A percentile compares a stretch with the other conserved stretches of the same genome.
Evolutionary conservation across 352 stramenopile genomes (phyloP).

Genomic region (Peronosclerospora sorghi): DNA sequence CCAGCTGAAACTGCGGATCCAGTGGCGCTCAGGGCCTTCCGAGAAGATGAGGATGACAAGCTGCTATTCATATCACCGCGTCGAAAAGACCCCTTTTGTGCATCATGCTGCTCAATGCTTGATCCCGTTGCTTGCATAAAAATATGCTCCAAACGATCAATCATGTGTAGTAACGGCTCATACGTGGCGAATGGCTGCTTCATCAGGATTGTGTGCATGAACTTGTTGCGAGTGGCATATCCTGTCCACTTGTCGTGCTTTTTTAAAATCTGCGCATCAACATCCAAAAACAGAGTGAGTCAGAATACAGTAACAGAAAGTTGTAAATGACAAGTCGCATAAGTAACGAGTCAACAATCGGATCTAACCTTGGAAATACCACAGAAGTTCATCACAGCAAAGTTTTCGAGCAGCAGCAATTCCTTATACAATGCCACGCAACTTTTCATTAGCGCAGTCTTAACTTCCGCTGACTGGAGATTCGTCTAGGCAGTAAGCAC

Average conservation of each 20-base stretch:
- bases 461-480: conserved; percentile 38
- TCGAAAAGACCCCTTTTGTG: conserved; percentile 33
- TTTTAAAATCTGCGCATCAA: conserved; percentile 59
- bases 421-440: conserved; percentile 83
- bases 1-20: background rate
- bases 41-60: conserved; percentile 18
- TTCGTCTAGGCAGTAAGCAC: conserved; percentile 26
- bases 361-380: conserved; percentile 69
- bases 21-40: conserved; percentile 4
- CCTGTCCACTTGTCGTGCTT: conserved; percentile 89
- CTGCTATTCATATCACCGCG: conserved; percentile 19
- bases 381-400: conserved; percentile 85
- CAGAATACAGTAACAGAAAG: background rate
- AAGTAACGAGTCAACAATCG: background rate
- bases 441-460: conserved; percentile 69
- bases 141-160: conserved; percentile 77
- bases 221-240: conserved; percentile 85
- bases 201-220: conserved; percentile 85
- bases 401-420: conserved; percentile 79
- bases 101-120: conserved; percentile 79
- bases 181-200: conserved; percentile 84
- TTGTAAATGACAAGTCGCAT: too few species aligned
- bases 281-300: conserved; percentile 3
- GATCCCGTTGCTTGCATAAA: conserved; percentile 82
- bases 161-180: conserved; percentile 76